Evolutionary conservation across 371 early-diverging fungal genomes (phyloP).

Genomic region (Mortierella sp.): DNA sequence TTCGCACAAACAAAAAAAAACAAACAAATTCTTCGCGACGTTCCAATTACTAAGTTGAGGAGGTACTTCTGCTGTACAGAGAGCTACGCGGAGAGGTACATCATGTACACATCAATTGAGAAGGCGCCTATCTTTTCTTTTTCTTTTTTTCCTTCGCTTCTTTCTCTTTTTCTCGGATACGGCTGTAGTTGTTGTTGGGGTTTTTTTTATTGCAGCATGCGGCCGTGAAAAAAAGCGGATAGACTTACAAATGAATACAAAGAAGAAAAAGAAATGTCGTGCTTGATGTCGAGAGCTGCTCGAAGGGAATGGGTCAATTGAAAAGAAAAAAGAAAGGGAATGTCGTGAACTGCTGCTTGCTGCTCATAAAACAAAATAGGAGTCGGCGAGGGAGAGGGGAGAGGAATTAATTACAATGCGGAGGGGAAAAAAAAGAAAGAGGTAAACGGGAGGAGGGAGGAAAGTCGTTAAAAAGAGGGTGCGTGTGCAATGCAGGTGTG

Average conservation of each 20-base stretch:
- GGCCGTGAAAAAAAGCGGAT: neutral
- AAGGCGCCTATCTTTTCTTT: neutral
- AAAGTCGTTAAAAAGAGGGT: neutral
- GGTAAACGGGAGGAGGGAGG: neutral
- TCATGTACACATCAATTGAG: neutral
- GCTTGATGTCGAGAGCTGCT: conserved; percentile 15
- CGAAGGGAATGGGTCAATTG: conserved; percentile 8
- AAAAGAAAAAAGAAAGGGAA: neutral
- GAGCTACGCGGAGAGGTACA: neutral
- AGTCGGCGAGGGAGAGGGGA: neutral
- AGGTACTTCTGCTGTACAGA: neutral
- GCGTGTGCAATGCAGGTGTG: too few relatives aligned
- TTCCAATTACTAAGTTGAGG: neutral
- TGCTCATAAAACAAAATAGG: conserved; percentile 1
- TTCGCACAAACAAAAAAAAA: neutral
- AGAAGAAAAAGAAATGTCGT: neutral
- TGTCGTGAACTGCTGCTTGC: neutral
- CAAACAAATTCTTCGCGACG: neutral
- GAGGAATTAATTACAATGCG: neutral
- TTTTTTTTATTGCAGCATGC: neutral
- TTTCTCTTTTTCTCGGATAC: neutral
- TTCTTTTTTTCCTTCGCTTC: neutral
- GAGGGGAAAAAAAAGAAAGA: neutral
- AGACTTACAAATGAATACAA: neutral
- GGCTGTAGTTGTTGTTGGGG: too few relatives aligned